Conservation (phyloP, 495 filamentous ascomycete species). For the Geopyxis carbonaria region DNA sequence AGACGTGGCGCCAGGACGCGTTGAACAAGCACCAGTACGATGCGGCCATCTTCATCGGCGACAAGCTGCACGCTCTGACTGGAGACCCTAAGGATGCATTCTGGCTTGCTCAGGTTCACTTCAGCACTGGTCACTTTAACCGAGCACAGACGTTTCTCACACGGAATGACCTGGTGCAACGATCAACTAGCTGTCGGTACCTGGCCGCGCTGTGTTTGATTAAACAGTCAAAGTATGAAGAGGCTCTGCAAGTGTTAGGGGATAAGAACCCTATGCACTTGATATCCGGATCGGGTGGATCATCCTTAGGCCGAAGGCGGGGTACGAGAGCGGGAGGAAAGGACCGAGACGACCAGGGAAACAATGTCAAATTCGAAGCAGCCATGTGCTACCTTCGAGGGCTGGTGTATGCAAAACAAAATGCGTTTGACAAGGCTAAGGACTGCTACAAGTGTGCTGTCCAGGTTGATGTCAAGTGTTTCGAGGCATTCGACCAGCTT, state of each 20-base stretch:
- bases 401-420: slow-evolving; percentile 90
- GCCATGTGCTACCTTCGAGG: slow-evolving; percentile 94
- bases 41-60: slow-evolving; percentile 85
- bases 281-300: slow-evolving; percentile 40
- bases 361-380: slow-evolving; percentile 73
- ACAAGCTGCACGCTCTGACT: slow-evolving; percentile 88
- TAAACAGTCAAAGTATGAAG: slow-evolving; percentile 72
- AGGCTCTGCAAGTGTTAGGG: slow-evolving; percentile 73
- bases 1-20: slow-evolving; percentile 84
- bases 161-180: slow-evolving; percentile 65
- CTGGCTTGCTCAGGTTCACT: slow-evolving; percentile 88
- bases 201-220: slow-evolving; percentile 86
- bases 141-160: slow-evolving; percentile 70
- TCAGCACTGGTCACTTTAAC: slow-evolving; percentile 81
- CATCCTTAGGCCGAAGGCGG: slow-evolving; percentile 30
- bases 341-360: slow-evolving; percentile 50
- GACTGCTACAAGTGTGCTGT: slow-evolving; percentile 97
- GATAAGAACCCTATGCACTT: slow-evolving; percentile 85
- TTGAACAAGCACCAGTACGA: slow-evolving; percentile 88
- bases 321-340: slow-evolving; percentile 30
- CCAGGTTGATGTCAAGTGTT: slow-evolving; percentile 92
- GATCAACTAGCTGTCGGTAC: slow-evolving; percentile 73
- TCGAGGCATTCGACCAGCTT: slow-evolving; percentile 91
- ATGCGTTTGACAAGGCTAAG: slow-evolving; percentile 90
- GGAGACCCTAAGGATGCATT: slow-evolving; percentile 81